Percentiles rank a stretch among this genome's conserved stretches.
Evolutionary conservation across 306 rosid species (phyloP).

Genomic region (Pterocarpus santalinus): DNA sequence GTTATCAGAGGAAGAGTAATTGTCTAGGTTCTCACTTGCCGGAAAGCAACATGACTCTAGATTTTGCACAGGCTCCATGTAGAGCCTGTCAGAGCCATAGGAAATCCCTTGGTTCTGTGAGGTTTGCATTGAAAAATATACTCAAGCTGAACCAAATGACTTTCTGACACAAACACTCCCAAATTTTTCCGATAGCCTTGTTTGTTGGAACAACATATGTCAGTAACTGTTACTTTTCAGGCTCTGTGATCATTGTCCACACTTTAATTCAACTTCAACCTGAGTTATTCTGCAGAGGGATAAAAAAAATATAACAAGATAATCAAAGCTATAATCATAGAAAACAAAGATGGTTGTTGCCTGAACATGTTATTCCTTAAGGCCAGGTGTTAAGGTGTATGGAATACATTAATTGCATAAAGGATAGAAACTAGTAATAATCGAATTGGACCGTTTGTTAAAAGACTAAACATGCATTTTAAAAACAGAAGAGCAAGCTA

Average conservation of each 20-base stretch:
- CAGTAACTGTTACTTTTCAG: conserved; percentile 20
- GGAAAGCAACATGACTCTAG: conserved; percentile 59
- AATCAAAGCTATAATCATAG: conserved; percentile 27
- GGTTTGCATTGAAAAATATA: conserved; percentile 61
- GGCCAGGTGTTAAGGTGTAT: conserved; percentile 1
- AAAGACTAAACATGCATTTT: background rate
- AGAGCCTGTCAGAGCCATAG: conserved; percentile 56
- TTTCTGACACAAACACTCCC: conserved; percentile 20
- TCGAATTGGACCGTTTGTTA: background rate
- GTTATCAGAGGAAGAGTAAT: conserved; percentile 60
- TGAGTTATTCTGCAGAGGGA: conserved; percentile 56
- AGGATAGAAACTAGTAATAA: conserved; percentile 1
- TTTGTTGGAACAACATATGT: conserved; percentile 7
- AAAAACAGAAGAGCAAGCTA: conserved; percentile 26
- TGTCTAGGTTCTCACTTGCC: conserved; percentile 54
- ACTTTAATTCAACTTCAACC: background rate
- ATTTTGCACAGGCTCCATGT: conserved; percentile 62
- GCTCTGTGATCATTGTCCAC: conserved; percentile 24
- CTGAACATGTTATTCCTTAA: conserved; percentile 4
- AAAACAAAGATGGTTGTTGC: conserved; percentile 35
- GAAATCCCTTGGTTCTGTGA: conserved; percentile 61
- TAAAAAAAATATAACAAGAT: conserved; percentile 42
- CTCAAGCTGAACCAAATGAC: conserved; percentile 34
- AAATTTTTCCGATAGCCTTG: conserved; percentile 24
- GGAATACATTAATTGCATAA: background rate